Conservation (phyloP, 2,329 filamentous ascomycete species). For the Myriosclerotinia duriaeana region DNA sequence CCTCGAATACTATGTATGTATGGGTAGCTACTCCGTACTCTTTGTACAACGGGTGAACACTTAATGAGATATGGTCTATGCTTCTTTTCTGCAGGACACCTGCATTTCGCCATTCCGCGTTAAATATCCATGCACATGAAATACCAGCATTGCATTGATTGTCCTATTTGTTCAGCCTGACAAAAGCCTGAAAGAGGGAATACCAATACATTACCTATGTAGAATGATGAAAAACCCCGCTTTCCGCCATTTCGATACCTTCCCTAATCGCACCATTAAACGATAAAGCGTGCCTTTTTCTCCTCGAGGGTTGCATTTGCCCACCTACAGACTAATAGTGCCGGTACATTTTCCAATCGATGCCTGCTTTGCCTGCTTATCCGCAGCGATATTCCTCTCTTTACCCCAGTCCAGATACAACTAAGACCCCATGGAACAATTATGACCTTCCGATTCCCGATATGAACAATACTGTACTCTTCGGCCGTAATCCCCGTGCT, state of each 20-base stretch:
- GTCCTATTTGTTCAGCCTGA: conserved; percentile 12
- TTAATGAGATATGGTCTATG: conserved; percentile 21
- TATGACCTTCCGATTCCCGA: conserved; percentile 4
- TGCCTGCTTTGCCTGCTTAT: conserved; percentile 22
- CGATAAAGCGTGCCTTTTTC: conserved; percentile 20
- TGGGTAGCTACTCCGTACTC: background rate
- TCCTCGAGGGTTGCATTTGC: conserved; percentile 8
- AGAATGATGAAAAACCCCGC: conserved; percentile 1
- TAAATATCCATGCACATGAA: conserved; percentile 23
- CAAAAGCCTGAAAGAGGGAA: conserved; percentile 6
- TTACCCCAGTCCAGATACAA: conserved; percentile 17
- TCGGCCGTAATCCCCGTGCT: conserved; percentile 17
- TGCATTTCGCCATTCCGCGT: conserved; percentile 19
- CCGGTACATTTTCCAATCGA: conserved; percentile 3
- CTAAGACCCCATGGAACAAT: background rate
- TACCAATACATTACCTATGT: background rate
- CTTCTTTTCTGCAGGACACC: conserved; percentile 24
- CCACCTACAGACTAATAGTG: conserved; percentile 11
- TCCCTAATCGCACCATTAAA: conserved; percentile 22
- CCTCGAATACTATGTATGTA: conserved; percentile 14
- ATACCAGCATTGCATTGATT: background rate
- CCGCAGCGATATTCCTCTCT: conserved; percentile 3
- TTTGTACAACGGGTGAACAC: conserved; percentile 10
- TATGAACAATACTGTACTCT: conserved; percentile 10
- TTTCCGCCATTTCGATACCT: conserved; percentile 10